Evolutionary conservation across 2,329 filamentous ascomycete species (phyloP).

Genomic region (Fonsecaea erecta): DNA sequence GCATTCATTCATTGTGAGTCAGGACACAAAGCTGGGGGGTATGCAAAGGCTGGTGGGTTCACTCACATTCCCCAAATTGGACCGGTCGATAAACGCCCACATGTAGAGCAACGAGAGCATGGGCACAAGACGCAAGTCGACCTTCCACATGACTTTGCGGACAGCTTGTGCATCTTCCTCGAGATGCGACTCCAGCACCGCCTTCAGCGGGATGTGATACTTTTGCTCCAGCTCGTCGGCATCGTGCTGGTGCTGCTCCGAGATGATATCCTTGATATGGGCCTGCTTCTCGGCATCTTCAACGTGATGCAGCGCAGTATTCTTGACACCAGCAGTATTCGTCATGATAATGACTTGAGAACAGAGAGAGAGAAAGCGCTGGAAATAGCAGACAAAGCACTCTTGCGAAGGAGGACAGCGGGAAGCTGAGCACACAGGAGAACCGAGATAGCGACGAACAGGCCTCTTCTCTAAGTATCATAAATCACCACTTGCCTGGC

Average conservation of each 20-base stretch:
- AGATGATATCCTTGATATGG: background rate
- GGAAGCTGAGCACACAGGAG: background rate
- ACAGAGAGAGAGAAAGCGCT: background rate
- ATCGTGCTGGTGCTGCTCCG: background rate
- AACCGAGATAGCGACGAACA: background rate
- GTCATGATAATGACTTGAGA: background rate
- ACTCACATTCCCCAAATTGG: background rate
- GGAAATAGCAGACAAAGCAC: background rate
- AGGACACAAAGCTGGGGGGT: too few species aligned
- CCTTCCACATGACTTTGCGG: background rate
- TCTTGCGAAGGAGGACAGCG: background rate
- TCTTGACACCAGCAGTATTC: background rate
- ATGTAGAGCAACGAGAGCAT: background rate
- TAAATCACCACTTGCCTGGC: background rate
- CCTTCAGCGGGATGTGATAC: conserved; percentile 2
- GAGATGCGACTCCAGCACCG: conserved; percentile 3
- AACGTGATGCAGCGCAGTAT: background rate
- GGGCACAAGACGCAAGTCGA: background rate
- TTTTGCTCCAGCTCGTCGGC: conserved; percentile 7
- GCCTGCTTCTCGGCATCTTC: conserved; percentile 4
- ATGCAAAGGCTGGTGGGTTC: background rate
- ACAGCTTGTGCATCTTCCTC: background rate
- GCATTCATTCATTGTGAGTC: background rate
- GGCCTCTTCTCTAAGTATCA: background rate
- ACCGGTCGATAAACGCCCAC: background rate